These are phyloP conservation scores for Escovopsis sp. DNA, from an alignment of 2,329 filamentous ascomycete genomes.

Conservation along the genomic window DNA sequence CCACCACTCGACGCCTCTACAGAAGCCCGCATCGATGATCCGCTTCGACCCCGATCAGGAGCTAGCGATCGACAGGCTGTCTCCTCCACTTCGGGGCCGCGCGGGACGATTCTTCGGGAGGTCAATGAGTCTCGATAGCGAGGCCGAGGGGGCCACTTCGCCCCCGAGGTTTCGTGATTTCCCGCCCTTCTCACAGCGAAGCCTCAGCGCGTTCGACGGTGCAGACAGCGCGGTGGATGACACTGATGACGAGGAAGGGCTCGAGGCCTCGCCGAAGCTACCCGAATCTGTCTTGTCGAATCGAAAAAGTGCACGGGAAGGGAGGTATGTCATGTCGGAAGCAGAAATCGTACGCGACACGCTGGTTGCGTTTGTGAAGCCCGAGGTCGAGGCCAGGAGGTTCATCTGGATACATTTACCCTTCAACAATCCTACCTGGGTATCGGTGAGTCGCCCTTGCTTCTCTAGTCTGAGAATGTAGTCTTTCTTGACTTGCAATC, in stretches of 20 bases:
- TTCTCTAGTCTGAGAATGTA: neutral
- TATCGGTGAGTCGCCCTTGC: conserved; percentile 27
- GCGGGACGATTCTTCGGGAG: conserved; percentile 19
- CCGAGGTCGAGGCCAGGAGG: conserved; percentile 24
- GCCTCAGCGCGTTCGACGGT: conserved; percentile 15
- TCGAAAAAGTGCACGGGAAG: conserved; percentile 12
- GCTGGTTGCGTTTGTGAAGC: conserved; percentile 17
- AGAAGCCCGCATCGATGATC: conserved; percentile 18
- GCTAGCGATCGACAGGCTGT: conserved; percentile 23
- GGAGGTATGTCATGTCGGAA: conserved; percentile 11
- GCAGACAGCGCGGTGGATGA: conserved; percentile 4
- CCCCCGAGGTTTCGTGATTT: conserved; percentile 21
- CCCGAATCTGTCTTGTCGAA: conserved; percentile 20
- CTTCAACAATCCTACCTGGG: conserved; percentile 43
- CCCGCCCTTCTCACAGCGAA: conserved; percentile 21
- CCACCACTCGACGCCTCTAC: conserved; percentile 15
- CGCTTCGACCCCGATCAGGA: conserved; percentile 24
- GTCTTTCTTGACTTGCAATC: neutral
- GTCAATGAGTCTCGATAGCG: conserved; percentile 21
- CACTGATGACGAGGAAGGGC: conserved; percentile 12
- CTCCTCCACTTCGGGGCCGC: conserved; percentile 18
- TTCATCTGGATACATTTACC: conserved; percentile 45
- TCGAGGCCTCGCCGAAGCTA: conserved; percentile 18
- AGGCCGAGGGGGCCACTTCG: conserved; percentile 3
- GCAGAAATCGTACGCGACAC: conserved; percentile 16